Conservation (phyloP, 1,284 basidiomycete genomes). For the Sphaerobolus stellatus region DNA sequence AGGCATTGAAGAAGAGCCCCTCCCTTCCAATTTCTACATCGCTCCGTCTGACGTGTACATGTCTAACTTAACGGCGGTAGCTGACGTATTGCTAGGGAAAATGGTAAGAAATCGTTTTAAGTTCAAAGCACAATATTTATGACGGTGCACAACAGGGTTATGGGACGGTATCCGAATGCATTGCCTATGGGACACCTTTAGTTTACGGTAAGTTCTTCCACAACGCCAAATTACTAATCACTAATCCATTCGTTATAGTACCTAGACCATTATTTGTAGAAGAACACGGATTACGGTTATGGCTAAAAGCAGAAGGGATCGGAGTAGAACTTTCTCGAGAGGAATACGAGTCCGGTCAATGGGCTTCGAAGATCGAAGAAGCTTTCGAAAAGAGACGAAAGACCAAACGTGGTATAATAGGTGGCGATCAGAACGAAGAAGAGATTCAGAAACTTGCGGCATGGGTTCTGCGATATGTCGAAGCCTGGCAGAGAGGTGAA, state of each 20-base stretch:
- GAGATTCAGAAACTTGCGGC: constrained; percentile 52
- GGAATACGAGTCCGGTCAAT: constrained; percentile 67
- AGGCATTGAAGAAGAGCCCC: constrained; percentile 49
- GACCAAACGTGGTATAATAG: constrained; percentile 43
- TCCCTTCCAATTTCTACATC: constrained; percentile 72
- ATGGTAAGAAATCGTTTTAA: too few relatives aligned
- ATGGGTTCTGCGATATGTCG: constrained; percentile 52
- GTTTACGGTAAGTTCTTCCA: constrained; percentile 52
- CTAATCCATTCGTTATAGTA: constrained; percentile 40
- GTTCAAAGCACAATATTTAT: neutral
- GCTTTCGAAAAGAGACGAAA: constrained; percentile 52
- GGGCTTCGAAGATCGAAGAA: constrained; percentile 55
- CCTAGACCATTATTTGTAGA: constrained; percentile 76
- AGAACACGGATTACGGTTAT: constrained; percentile 67
- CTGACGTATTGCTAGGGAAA: constrained; percentile 77
- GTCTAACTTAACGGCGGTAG: constrained; percentile 72
- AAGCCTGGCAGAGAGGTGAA: constrained; percentile 31
- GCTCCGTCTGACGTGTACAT: constrained; percentile 76
- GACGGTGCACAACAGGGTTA: constrained; percentile 48
- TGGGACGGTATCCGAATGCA: constrained; percentile 70
- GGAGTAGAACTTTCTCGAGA: constrained; percentile 63
- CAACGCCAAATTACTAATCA: constrained; percentile 1
- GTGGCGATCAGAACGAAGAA: constrained; percentile 36
- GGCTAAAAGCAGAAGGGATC: constrained; percentile 59
- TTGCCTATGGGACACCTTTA: constrained; percentile 70